phyloP scores from a whole-genome alignment of 805 yeast genomes.

The Cyberlindnera amylophila region DNA sequence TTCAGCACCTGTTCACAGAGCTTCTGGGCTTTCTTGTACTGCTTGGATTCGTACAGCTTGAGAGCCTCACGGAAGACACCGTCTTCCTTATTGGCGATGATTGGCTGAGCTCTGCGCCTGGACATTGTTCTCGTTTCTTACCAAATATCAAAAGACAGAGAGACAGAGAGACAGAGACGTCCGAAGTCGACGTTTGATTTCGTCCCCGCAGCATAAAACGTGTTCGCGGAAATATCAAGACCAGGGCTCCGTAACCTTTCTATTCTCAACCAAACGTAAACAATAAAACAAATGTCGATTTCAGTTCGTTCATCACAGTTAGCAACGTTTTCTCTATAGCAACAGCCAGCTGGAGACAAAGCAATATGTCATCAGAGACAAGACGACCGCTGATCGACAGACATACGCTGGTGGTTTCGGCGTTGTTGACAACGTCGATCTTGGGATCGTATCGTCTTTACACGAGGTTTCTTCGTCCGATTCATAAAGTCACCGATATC shows the following conservation, averaged over 20 bases:
- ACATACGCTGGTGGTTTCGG: constrained; percentile 28
- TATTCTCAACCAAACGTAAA: constrained; percentile 5
- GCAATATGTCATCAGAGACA: background rate
- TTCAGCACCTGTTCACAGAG: constrained; percentile 70
- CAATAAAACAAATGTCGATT: constrained; percentile 1
- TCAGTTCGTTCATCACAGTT: background rate
- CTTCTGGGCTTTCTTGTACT: constrained; percentile 82
- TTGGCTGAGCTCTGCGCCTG: constrained; percentile 16
- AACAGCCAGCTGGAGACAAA: too few relatives aligned
- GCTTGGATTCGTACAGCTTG: constrained; percentile 76
- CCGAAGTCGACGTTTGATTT: too few relatives aligned
- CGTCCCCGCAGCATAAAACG: too few relatives aligned
- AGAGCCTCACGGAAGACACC: constrained; percentile 76
- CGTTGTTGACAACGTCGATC: constrained; percentile 35
- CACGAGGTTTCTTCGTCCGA: constrained; percentile 46
- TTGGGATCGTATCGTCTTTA: constrained; percentile 43
- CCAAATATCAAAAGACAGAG: too few relatives aligned
- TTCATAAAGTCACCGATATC: constrained; percentile 46
- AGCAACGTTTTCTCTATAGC: too few relatives aligned
- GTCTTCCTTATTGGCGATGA: constrained; percentile 57
- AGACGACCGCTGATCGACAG: constrained; percentile 18
- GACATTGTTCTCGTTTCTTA: constrained; percentile 21
- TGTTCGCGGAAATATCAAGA: too few relatives aligned
- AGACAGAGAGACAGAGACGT: too few relatives aligned
- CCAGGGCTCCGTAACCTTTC: constrained; percentile 9